These are phyloP conservation scores for Dipteronia dyeriana DNA, from an alignment of 345 rosid genomes.

Conservation along the genomic window DNA sequence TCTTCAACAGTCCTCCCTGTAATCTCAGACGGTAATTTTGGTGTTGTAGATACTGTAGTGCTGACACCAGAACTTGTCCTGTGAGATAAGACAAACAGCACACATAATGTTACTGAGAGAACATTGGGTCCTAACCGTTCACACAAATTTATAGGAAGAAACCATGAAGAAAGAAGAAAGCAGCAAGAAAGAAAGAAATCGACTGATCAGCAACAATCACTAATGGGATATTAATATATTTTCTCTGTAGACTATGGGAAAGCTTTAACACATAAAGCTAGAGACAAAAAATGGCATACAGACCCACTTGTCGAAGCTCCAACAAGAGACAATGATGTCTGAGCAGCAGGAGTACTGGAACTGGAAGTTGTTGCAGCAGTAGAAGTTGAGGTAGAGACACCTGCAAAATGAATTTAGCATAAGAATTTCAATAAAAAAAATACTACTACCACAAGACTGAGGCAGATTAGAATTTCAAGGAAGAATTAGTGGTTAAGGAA, in stretches of 20 bases:
- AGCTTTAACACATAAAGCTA: neutral
- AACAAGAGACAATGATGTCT: conserved; percentile 54
- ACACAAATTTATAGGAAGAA: neutral
- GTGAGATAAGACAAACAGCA: conserved; percentile 2
- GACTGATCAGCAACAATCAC: neutral
- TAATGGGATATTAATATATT: neutral
- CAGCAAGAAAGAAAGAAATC: no score
- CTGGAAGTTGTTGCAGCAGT: conserved; percentile 46
- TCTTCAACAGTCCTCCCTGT: conserved; percentile 94
- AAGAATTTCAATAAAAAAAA: neutral
- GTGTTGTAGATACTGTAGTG: conserved; percentile 49
- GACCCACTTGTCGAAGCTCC: conserved; percentile 81
- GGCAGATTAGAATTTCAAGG: neutral
- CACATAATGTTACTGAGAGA: neutral
- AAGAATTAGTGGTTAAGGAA: neutral
- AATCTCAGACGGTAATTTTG: conserved; percentile 86
- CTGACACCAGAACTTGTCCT: conserved; percentile 61
- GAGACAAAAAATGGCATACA: conserved; percentile 42
- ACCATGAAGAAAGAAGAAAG: neutral
- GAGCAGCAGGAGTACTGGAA: conserved; percentile 45
- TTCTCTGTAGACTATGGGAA: neutral
- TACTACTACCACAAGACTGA: neutral
- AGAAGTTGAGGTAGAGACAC: conserved; percentile 53
- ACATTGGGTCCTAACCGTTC: neutral
- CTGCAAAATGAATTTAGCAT: conserved; percentile 39